Conservation (phyloP, 2,329 filamentous ascomycete species). For the Cladorrhinum sp. region DNA sequence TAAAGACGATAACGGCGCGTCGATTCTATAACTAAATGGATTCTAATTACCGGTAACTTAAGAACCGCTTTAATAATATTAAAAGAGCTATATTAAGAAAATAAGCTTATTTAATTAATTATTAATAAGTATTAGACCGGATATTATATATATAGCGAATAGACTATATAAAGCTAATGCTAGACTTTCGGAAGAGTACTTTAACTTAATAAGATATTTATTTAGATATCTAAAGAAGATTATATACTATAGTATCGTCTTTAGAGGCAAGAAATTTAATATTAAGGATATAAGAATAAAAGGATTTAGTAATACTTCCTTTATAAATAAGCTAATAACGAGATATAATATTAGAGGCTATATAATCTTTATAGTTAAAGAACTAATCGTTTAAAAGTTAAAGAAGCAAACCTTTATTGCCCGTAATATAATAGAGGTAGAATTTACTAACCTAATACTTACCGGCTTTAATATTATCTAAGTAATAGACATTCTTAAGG, state of each 20-base stretch:
- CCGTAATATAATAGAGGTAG: constrained; percentile 1
- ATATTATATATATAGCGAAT: constrained; percentile 6
- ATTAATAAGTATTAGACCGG: background rate
- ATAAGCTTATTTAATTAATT: constrained; percentile 3
- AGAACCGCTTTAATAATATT: too few species aligned
- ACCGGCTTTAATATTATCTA: background rate
- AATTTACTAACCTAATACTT: constrained; percentile 14
- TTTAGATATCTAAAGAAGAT: constrained; percentile 4
- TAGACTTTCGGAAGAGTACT: background rate
- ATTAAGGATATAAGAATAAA: too few species aligned
- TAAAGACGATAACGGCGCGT: too few species aligned
- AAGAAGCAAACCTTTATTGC: background rate
- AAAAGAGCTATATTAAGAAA: constrained; percentile 7
- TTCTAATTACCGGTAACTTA: too few species aligned
- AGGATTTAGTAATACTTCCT: constrained; percentile 7
- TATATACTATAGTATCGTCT: too few species aligned
- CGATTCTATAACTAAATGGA: too few species aligned
- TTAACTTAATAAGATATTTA: background rate
- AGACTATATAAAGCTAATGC: background rate
- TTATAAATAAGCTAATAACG: background rate
- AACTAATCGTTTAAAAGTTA: background rate
- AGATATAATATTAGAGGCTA: background rate
- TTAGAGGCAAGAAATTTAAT: too few species aligned
- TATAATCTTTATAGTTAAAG: background rate
- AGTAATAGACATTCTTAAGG: constrained; percentile 7